Evolutionary conservation across 129 eudicot genomes (phyloP), one percentile per base, ranked within the genome.

Genomic region (Scalesia atractyloides): DNA sequence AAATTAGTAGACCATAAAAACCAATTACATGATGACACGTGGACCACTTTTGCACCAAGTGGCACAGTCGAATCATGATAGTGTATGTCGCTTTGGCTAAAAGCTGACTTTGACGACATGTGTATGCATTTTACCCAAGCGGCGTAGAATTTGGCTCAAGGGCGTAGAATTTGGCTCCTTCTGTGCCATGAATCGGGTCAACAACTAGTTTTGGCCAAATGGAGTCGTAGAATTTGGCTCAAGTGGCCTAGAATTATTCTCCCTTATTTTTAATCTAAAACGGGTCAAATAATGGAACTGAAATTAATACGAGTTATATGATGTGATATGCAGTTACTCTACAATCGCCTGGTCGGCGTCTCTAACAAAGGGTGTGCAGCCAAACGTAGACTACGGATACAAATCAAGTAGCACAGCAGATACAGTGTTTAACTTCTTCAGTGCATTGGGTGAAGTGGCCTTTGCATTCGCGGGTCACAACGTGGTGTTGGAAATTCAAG

Each of bases 391-490:
- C 7, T 85, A 85, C 20, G 82, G 75, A 10, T 66, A 39, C 50
- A 75, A 22, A 26, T 60, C 79, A 11, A 59, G 53, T 16, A 77
- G 52, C 57, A 76, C 80, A 5, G 79, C 79, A 4, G 86, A 77
- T 19, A 78, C 71, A 22, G 65, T 81, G 34, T 84, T 84, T n/a
- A 69, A 60, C 48, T 84, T 84, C 62, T 84, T 84, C 30, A 81
- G 80, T 22, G 89, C 79, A 7, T 58, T 84, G 64, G 89, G 89
- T 13, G 82, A 81, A n/a, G 86, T 84, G 7, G 89, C 89, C 8
- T 84, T 84, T 66, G 89, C 89, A 11, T 84, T 81, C 52, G 89
- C 89, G 1, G 89, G 89, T 10, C 66, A 60, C 66, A 60, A 60
- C 12, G 66, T 60, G 18, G 66, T 60, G 66, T 30, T 60, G 66